Evolutionary conservation across 148 eudicot species (phyloP).

Genomic region (Hydrangea macrophylla): DNA sequence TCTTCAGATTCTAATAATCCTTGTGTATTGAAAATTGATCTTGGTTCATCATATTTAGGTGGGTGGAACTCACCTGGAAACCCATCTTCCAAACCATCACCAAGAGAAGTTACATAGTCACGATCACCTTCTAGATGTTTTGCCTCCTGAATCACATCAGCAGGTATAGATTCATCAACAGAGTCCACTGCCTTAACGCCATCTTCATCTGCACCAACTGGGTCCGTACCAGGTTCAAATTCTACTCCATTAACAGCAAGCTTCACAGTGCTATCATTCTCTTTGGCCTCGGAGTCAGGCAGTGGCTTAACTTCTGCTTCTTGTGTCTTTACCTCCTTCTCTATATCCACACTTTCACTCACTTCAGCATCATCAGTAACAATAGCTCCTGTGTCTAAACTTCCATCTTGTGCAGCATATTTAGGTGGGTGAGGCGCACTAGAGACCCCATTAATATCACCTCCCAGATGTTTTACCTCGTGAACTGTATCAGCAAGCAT

Average conservation of each 20-base stretch:
- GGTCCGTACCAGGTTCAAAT: constrained; percentile 8
- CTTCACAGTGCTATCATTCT: constrained; percentile 16
- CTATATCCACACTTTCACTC: background rate
- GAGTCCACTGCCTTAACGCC: constrained; percentile 19
- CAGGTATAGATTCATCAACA: constrained; percentile 10
- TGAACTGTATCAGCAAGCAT: too few relatives aligned
- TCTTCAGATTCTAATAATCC: constrained; percentile 24
- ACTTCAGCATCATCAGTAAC: background rate
- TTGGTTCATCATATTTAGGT: constrained; percentile 10
- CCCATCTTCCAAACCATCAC: constrained; percentile 20
- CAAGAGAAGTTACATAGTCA: constrained; percentile 17
- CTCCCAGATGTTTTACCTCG: too few relatives aligned
- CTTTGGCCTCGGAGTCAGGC: constrained; percentile 25
- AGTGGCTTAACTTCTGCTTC: constrained; percentile 14
- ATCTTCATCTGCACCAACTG: constrained; percentile 15
- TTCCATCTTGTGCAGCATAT: constrained; percentile 2
- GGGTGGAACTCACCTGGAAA: constrained; percentile 10
- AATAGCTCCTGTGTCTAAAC: background rate
- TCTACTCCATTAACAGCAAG: constrained; percentile 15
- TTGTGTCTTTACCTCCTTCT: constrained; percentile 14
- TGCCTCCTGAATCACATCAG: constrained; percentile 8
- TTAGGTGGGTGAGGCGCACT: too few relatives aligned
- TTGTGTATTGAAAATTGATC: constrained; percentile 5
- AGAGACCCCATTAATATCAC: too few relatives aligned
- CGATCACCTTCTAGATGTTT: constrained; percentile 9